Percentiles rank a stretch among this genome's conserved stretches.
These are phyloP conservation scores for Ceratopteris richardii DNA, from an alignment of 75 land plant species.

Conservation along the genomic window DNA sequence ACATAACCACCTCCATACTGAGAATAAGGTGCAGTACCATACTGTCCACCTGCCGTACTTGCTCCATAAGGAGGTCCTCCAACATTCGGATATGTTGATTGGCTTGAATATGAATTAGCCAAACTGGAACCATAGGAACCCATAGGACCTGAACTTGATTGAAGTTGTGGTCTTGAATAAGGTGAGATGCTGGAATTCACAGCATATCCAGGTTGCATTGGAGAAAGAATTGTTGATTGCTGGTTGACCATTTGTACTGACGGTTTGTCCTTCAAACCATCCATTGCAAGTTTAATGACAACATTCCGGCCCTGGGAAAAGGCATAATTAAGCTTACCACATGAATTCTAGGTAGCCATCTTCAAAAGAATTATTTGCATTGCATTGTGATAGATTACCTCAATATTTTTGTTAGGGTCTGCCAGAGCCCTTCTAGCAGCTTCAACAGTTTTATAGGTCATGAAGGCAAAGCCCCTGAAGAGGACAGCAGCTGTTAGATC, in stretches of 20 bases:
- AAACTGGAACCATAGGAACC: constrained; percentile 2
- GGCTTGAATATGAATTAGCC: constrained; percentile 23
- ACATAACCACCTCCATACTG: constrained; percentile 1
- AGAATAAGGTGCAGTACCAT: background rate
- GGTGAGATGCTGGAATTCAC: constrained; percentile 19
- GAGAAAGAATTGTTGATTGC: constrained; percentile 22
- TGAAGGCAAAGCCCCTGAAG: constrained; percentile 70
- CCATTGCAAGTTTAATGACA: constrained; percentile 65
- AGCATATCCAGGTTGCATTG: background rate
- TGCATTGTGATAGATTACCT: constrained; percentile 20
- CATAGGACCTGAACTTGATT: constrained; percentile 28
- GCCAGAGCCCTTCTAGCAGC: constrained; percentile 66
- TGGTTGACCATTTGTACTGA: background rate
- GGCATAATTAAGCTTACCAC: constrained; percentile 3
- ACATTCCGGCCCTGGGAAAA: constrained; percentile 55
- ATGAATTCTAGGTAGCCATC: background rate
- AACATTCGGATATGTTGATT: constrained; percentile 22
- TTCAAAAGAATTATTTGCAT: background rate
- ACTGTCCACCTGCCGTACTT: background rate
- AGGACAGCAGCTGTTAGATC: background rate
- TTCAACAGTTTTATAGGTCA: constrained; percentile 68
- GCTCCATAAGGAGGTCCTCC: constrained; percentile 23
- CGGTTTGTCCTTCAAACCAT: constrained; percentile 44
- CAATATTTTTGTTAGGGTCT: constrained; percentile 58
- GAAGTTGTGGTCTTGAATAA: constrained; percentile 22